Percentiles rank a stretch among this genome's conserved stretches.
Conservation (phyloP, 2,329 filamentous ascomycete species). For the Ophiostoma pallidulum region DNA sequence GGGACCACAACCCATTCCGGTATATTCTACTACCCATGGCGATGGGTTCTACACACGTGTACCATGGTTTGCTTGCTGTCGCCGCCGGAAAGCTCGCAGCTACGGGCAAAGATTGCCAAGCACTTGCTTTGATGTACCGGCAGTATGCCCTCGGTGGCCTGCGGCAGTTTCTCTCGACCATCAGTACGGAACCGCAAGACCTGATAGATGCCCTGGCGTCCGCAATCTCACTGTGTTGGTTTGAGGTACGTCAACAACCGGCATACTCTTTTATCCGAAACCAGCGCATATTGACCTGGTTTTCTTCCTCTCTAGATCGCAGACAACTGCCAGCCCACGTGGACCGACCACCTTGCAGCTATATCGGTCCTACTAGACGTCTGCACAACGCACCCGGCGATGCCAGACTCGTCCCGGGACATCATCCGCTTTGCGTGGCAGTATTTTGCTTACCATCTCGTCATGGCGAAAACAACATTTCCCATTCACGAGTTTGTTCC, state of each 20-base stretch:
- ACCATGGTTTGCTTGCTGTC: constrained; percentile 4
- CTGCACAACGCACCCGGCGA: background rate
- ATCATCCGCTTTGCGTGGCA: constrained; percentile 2
- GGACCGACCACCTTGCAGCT: constrained; percentile 5
- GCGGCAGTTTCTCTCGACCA: background rate
- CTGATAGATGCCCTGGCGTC: background rate
- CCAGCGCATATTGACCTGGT: background rate
- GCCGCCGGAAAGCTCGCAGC: constrained; percentile 4
- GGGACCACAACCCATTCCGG: constrained; percentile 6
- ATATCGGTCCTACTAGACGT: constrained; percentile 2
- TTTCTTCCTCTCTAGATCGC: background rate
- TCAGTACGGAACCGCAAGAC: background rate
- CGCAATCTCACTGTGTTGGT: constrained; percentile 2
- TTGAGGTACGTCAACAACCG: background rate
- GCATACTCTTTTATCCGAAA: too few relatives aligned
- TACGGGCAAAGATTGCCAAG: background rate
- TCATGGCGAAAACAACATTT: constrained; percentile 8
- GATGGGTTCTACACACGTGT: background rate
- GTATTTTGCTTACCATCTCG: constrained; percentile 8
- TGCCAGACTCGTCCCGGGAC: background rate
- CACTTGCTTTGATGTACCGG: constrained; percentile 1
- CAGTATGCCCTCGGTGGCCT: constrained; percentile 1
- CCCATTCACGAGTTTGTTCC: background rate
- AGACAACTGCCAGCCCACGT: constrained; percentile 5
- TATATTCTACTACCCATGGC: constrained; percentile 6